Percentiles rank a stretch among this genome's conserved stretches.
phyloP scores from a whole-genome alignment of 2,329 filamentous ascomycete species.

The Neurospora crassa region DNA sequence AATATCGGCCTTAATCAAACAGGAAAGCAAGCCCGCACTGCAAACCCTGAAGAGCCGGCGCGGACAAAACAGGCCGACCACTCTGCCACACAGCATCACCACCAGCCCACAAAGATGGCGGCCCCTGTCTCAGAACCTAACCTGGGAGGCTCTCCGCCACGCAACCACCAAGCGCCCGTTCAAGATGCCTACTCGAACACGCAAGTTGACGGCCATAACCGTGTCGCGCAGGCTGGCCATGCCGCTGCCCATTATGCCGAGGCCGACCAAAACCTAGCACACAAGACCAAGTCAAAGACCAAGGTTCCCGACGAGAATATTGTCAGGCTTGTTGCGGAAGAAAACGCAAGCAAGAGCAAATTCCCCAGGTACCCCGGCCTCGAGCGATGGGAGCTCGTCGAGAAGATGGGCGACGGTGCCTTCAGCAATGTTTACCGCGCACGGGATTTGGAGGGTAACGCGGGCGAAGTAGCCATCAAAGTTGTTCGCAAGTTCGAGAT shows the following conservation, averaged over 20 bases:
- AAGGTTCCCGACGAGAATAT: constrained; percentile 58
- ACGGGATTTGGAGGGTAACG: constrained; percentile 59
- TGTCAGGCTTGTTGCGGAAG: constrained; percentile 81
- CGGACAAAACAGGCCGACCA: constrained; percentile 39
- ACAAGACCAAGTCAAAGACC: constrained; percentile 29
- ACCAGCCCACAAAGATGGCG: constrained; percentile 38
- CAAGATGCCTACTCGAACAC: constrained; percentile 53
- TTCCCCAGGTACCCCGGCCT: constrained; percentile 79
- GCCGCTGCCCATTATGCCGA: constrained; percentile 54
- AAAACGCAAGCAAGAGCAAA: constrained; percentile 76
- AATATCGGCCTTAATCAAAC: constrained; percentile 21
- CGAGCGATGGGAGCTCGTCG: constrained; percentile 74
- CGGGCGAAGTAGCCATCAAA: constrained; percentile 88
- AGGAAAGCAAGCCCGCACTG: constrained; percentile 81
- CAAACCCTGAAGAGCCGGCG: constrained; percentile 42
- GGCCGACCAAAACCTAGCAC: constrained; percentile 44
- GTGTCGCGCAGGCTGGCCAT: constrained; percentile 58
- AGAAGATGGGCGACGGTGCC: constrained; percentile 98
- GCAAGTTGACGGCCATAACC: constrained; percentile 52
- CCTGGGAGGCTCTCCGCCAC: constrained; percentile 30
- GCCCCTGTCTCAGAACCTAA: constrained; percentile 32
- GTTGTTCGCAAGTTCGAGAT: constrained; percentile 98
- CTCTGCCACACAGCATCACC: constrained; percentile 40
- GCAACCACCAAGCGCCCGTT: constrained; percentile 34
- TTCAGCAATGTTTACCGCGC: constrained; percentile 98